Percentiles rank a stretch among this genome's conserved stretches.
Conservation (phyloP, 768 basidiomycete species). For the Mycena galopus region DNA sequence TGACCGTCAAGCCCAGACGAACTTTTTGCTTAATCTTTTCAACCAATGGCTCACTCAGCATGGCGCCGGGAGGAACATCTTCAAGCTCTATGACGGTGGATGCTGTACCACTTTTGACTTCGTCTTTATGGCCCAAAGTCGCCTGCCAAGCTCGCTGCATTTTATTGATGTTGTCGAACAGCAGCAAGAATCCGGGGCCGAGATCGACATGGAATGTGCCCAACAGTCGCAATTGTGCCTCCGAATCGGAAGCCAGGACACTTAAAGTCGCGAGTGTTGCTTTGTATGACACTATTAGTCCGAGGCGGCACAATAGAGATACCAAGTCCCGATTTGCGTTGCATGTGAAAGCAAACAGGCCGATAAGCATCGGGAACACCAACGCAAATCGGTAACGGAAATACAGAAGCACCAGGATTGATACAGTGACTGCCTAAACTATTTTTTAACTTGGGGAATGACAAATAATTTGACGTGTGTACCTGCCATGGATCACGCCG, state of each 20-base stretch:
- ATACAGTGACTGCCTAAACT: not conserved
- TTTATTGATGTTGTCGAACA: slow-evolving; percentile 17
- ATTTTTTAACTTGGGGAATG: not conserved
- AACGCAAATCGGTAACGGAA: slow-evolving; percentile 6
- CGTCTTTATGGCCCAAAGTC: not conserved
- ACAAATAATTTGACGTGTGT: not conserved
- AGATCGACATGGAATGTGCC: not conserved
- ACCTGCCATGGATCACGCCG: slow-evolving; percentile 17
- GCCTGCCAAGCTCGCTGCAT: slow-evolving; percentile 1
- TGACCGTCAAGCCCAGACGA: too few species aligned
- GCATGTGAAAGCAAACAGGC: slow-evolving; percentile 2
- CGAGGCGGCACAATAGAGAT: not conserved
- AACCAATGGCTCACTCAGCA: too few species aligned
- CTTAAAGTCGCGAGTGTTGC: not conserved
- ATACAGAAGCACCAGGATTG: not conserved
- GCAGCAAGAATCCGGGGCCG: not conserved
- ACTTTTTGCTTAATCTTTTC: too few species aligned
- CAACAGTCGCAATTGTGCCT: not conserved
- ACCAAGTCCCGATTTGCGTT: slow-evolving; percentile 3
- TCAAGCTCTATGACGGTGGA: not conserved
- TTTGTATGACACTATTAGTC: not conserved
- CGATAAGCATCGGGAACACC: not conserved
- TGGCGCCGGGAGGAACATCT: not conserved
- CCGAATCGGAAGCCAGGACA: not conserved
- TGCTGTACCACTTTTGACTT: not conserved